A percentile compares a stretch with the other conserved stretches of the same genome.
phyloP scores from a whole-genome alignment of 495 filamentous ascomycete species.

The Neurospora hispaniola region DNA sequence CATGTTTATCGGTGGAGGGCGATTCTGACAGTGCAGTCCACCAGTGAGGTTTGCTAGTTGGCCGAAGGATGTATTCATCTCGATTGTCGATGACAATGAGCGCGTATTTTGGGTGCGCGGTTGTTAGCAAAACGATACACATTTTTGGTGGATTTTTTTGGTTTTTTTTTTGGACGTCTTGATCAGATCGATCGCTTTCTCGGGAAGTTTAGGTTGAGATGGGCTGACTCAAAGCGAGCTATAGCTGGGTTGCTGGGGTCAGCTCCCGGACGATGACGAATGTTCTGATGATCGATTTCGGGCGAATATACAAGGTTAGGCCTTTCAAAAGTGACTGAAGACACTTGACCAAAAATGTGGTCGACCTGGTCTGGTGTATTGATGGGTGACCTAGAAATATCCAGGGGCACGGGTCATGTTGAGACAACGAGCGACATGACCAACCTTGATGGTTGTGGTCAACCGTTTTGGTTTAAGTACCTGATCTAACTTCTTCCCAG shows the following conservation, averaged over 20 bases:
- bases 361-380: not conserved
- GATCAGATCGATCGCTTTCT: not conserved
- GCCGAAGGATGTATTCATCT: conserved; percentile 89
- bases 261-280: not conserved
- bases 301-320: not conserved
- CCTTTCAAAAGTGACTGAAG: not conserved
- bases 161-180: not conserved
- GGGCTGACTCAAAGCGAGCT: not conserved
- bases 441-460: not conserved
- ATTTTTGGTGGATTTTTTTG: conserved; percentile 35
- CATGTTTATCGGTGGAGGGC: conserved; percentile 2
- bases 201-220: not conserved
- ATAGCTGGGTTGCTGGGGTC: not conserved
- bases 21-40: conserved; percentile 47
- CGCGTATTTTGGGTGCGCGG: conserved; percentile 80
- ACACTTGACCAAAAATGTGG: not conserved
- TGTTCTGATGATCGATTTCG: not conserved
- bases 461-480: not conserved
- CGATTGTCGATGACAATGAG: conserved; percentile 87
- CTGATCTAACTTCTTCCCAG: not conserved
- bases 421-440: not conserved
- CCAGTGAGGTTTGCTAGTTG: conserved; percentile 74
- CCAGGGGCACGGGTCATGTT: not conserved
- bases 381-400: not conserved
- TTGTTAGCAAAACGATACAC: conserved; percentile 90